These are phyloP conservation scores for Euphrasia arctica DNA, from an alignment of 305 asterid genomes.

Conservation along the genomic window DNA sequence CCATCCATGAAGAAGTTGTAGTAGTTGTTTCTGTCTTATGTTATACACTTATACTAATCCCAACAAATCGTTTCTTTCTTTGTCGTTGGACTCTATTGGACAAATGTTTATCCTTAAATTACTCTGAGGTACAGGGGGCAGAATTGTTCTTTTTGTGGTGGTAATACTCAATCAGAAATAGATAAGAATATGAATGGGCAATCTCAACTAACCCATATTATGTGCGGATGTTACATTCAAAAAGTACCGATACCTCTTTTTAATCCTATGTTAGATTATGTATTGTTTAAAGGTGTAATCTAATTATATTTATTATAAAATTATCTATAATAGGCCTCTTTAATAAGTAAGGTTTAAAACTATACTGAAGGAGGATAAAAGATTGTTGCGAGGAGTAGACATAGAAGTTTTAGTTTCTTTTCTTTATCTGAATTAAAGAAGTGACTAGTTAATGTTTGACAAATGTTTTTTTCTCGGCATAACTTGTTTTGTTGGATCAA, in stretches of 20 bases:
- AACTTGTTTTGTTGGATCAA: conserved; percentile 28
- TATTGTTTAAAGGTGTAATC: conserved; percentile 13
- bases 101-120: conserved; percentile 13
- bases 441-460: conserved; percentile 7
- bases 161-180: conserved; percentile 4
- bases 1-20: conserved; percentile 16
- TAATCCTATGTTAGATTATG: conserved; percentile 1
- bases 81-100: background rate
- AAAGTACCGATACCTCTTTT: conserved; percentile 7
- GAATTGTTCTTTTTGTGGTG: conserved; percentile 13
- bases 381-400: conserved; percentile 18
- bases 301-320: too few species aligned
- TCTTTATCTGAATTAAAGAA: conserved; percentile 24
- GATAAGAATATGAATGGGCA: conserved; percentile 12
- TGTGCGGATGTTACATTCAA: background rate
- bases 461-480: conserved; percentile 4
- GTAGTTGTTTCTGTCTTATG: conserved; percentile 18
- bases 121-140: conserved; percentile 15
- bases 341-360: conserved; percentile 16
- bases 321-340: background rate
- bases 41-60: conserved; percentile 9
- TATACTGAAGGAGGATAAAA: conserved; percentile 3
- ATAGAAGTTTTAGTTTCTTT: conserved; percentile 20
- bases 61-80: conserved; percentile 10
- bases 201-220: background rate